These are phyloP conservation scores for Xylariaceae sp. DNA, from an alignment of 2,329 filamentous ascomycete genomes.

Conservation along the genomic window DNA sequence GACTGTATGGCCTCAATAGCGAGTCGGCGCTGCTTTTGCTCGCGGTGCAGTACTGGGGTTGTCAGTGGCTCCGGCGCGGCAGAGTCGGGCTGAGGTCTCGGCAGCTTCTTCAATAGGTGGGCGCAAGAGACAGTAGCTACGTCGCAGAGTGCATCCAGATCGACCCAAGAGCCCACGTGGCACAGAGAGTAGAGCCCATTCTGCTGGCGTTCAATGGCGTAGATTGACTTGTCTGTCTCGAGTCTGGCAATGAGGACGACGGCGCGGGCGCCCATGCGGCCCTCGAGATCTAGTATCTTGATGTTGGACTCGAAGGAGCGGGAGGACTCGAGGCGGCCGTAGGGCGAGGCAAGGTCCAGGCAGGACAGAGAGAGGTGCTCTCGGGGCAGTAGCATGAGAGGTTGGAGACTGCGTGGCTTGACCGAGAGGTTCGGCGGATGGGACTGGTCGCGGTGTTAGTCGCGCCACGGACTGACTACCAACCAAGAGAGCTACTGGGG, in stretches of 20 bases:
- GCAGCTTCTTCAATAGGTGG: constrained; percentile 23
- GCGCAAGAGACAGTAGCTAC: constrained; percentile 41
- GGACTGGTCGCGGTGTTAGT: constrained; percentile 34
- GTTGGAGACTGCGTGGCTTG: constrained; percentile 49
- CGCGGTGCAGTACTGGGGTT: constrained; percentile 39
- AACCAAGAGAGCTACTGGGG: neutral
- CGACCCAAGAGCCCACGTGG: constrained; percentile 60
- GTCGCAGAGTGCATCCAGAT: constrained; percentile 44
- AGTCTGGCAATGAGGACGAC: constrained; percentile 55
- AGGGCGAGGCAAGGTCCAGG: constrained; percentile 48
- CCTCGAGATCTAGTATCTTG: constrained; percentile 56
- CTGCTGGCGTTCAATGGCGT: constrained; percentile 59
- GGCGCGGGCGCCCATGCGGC: constrained; percentile 45
- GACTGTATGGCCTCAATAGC: constrained; percentile 59
- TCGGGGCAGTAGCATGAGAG: constrained; percentile 55
- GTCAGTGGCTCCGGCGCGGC: constrained; percentile 22
- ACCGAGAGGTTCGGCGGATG: constrained; percentile 45
- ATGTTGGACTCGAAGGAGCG: constrained; percentile 55
- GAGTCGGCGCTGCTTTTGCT: constrained; percentile 46
- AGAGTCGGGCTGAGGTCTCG: constrained; percentile 17
- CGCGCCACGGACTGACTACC: constrained; percentile 6
- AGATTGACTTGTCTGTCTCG: constrained; percentile 45
- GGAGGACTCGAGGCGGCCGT: constrained; percentile 42
- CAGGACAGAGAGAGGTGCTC: constrained; percentile 52
- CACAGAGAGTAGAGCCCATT: constrained; percentile 59